Percentiles rank a stretch among this genome's conserved stretches.
phyloP scores from a whole-genome alignment of 352 stramenopile species.

The Poterioochromonas sp. region DNA sequence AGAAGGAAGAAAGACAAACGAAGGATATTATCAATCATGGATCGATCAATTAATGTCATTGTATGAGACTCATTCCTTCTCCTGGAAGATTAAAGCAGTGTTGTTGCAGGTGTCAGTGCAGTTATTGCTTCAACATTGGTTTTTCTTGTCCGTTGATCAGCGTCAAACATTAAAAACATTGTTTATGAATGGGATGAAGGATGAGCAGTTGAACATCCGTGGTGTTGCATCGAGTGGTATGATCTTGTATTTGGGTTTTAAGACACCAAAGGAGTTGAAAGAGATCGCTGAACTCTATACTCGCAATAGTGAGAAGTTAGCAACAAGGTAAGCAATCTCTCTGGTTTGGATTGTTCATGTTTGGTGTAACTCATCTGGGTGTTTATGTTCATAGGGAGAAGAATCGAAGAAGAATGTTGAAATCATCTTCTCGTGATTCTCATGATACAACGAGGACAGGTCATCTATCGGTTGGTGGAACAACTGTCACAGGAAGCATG shows the following conservation, averaged over 20 bases:
- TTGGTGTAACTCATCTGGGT: no score
- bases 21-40: no score
- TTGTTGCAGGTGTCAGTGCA: not conserved
- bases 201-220: constrained; percentile 7
- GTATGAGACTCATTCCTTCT: no score
- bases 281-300: not conserved
- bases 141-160: not conserved
- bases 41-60: no score
- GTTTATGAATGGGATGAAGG: not conserved
- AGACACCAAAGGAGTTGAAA: not conserved
- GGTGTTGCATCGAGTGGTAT: not conserved
- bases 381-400: no score
- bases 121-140: not conserved
- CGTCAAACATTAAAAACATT: not conserved
- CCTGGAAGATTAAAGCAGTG: not conserved
- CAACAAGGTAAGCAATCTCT: constrained; percentile 17
- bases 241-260: constrained; percentile 2
- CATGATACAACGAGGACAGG: no score
- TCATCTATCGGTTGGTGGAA: no score
- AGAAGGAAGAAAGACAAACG: no score
- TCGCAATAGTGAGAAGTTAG: constrained; percentile 22
- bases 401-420: no score
- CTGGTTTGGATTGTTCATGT: no score
- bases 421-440: no score
- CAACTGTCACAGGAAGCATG: no score